phyloP scores from a whole-genome alignment of 2,329 filamentous ascomycete species.

The Stagonosporopsis chrysanthemi region DNA sequence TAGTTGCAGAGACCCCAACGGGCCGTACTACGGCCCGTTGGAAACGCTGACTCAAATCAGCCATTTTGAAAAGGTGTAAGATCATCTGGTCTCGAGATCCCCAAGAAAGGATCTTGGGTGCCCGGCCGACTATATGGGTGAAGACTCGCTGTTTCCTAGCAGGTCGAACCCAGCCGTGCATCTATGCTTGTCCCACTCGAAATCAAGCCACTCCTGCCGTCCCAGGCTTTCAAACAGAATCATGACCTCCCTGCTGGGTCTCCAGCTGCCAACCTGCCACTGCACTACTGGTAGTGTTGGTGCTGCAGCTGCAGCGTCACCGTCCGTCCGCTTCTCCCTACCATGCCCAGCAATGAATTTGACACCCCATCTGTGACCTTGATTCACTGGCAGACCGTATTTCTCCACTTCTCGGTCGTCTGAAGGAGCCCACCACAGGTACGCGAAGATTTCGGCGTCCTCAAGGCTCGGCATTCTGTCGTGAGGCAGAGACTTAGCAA shows the following conservation, averaged over 20 bases:
- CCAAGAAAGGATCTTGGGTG: background rate
- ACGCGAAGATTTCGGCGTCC: constrained; percentile 22
- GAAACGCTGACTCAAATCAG: no score
- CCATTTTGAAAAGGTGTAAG: no score
- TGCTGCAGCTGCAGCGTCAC: constrained; percentile 9
- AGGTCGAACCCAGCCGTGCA: background rate
- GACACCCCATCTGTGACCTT: constrained; percentile 22
- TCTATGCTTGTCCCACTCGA: constrained; percentile 17
- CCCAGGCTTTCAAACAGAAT: constrained; percentile 20
- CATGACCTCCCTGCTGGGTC: constrained; percentile 19
- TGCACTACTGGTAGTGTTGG: constrained; percentile 18
- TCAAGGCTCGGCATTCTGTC: constrained; percentile 22
- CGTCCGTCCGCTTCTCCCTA: background rate
- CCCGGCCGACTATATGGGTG: constrained; percentile 6
- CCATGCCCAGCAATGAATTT: constrained; percentile 19
- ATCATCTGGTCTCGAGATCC: background rate
- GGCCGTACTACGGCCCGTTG: no score
- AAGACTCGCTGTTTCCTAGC: constrained; percentile 17
- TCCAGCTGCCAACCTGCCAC: constrained; percentile 24
- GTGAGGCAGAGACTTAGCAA: constrained; percentile 15
- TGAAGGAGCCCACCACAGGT: constrained; percentile 20
- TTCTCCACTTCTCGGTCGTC: constrained; percentile 13
- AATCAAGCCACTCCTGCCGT: constrained; percentile 20
- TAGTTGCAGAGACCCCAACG: no score
- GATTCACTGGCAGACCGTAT: constrained; percentile 13